These are phyloP conservation scores for Xylariomycetidae sp. DNA, from an alignment of 2,329 filamentous ascomycete species.

Conservation along the genomic window DNA sequence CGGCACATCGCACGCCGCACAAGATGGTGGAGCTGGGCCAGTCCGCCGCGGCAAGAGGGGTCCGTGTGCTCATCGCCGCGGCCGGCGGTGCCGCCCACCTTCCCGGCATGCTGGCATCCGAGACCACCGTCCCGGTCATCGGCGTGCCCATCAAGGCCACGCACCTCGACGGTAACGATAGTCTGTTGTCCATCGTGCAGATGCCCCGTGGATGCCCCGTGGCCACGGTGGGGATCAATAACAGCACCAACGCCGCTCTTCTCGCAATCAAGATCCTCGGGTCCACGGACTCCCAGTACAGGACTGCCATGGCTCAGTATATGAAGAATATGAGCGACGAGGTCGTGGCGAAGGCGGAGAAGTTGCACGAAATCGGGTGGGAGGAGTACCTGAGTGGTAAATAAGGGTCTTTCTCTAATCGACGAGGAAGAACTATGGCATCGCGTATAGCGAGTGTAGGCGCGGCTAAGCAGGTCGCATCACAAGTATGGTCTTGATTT, in stretches of 20 bases:
- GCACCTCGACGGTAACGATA: slow-evolving; percentile 65
- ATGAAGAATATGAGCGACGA: slow-evolving; percentile 56
- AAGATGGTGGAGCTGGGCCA: slow-evolving; percentile 65
- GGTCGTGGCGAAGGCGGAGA: slow-evolving; percentile 33
- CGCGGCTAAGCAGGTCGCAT: too few species aligned
- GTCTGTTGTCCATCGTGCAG: slow-evolving; percentile 66
- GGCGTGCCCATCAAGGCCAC: slow-evolving; percentile 73
- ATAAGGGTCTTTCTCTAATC: too few species aligned
- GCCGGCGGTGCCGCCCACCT: slow-evolving; percentile 69
- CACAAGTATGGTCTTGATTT: too few species aligned
- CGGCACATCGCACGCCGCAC: slow-evolving; percentile 68
- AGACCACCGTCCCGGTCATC: slow-evolving; percentile 68
- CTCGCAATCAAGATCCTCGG: slow-evolving; percentile 66
- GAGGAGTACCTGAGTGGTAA: slow-evolving; percentile 11
- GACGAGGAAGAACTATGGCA: too few species aligned
- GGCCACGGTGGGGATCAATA: slow-evolving; percentile 74
- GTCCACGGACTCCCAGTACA: slow-evolving; percentile 47
- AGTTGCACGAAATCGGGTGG: slow-evolving; percentile 9
- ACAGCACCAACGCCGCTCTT: slow-evolving; percentile 70
- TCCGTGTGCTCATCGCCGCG: slow-evolving; percentile 72
- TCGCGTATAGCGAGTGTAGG: too few species aligned
- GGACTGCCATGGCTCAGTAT: slow-evolving; percentile 53
- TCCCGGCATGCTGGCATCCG: slow-evolving; percentile 50
- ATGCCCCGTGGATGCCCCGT: slow-evolving; percentile 71
- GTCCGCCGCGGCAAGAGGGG: too few species aligned